These are phyloP conservation scores for Camillea tinctor DNA, from an alignment of 2,329 filamentous ascomycete species.

Conservation along the genomic window DNA sequence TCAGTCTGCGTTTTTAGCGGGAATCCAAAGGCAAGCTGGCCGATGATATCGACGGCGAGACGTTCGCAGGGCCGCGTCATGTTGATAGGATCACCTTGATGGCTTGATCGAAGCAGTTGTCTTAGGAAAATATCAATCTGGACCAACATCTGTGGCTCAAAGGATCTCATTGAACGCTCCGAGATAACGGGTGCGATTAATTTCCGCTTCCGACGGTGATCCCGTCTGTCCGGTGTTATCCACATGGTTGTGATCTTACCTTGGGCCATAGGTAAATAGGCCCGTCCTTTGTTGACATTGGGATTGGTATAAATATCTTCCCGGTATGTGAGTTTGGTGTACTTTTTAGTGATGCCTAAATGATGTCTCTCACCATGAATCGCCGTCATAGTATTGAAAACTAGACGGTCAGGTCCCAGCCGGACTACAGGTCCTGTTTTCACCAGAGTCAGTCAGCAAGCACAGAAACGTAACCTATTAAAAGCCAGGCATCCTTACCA, in stretches of 20 bases:
- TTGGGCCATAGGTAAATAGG: not conserved
- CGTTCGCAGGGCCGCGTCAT: slow-evolving; percentile 4
- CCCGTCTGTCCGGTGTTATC: not conserved
- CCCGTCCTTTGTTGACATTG: not conserved
- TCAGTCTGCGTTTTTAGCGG: slow-evolving; percentile 3
- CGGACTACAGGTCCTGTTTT: slow-evolving; percentile 3
- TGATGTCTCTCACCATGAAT: not conserved
- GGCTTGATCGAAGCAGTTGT: not conserved
- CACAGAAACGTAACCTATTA: no score
- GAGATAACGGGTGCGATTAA: not conserved
- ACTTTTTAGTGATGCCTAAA: not conserved
- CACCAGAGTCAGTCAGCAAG: not conserved
- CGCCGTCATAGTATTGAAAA: slow-evolving; percentile 6
- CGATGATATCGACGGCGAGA: slow-evolving; percentile 3
- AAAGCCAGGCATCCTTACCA: not conserved
- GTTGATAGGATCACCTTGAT: not conserved
- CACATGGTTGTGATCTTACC: not conserved
- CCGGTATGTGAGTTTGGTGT: not conserved
- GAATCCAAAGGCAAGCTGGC: slow-evolving; percentile 6
- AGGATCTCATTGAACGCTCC: slow-evolving; percentile 2
- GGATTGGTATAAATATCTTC: slow-evolving; percentile 2
- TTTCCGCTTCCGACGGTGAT: slow-evolving; percentile 1
- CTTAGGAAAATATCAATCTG: slow-evolving; percentile 1
- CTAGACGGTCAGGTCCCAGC: slow-evolving; percentile 2
- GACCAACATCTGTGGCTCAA: not conserved